A percentile compares a stretch with the other conserved stretches of the same genome.
Evolutionary conservation across 2,329 filamentous ascomycete genomes (phyloP).

Genomic region (Penicillium verrucosum): DNA sequence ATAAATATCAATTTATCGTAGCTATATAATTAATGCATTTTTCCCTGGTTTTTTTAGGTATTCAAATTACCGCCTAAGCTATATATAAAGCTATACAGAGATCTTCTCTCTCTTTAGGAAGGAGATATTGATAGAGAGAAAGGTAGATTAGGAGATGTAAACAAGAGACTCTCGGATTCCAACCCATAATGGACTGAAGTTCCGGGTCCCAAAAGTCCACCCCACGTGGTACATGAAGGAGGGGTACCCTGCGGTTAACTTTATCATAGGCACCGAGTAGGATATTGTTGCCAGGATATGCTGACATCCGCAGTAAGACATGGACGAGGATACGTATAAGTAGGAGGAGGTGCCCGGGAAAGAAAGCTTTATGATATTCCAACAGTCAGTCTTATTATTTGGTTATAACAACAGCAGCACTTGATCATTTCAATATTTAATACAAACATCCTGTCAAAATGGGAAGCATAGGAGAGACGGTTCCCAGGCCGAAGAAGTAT

Average conservation of each 20-base stretch:
- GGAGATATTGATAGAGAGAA: too few relatives aligned
- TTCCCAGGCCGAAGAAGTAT: constrained; percentile 4
- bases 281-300: background rate
- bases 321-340: background rate
- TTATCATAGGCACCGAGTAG: background rate
- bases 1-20: too few relatives aligned
- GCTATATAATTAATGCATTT: too few relatives aligned
- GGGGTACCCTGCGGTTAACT: background rate
- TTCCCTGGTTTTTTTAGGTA: too few relatives aligned
- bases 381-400: background rate
- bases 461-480: background rate
- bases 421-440: background rate
- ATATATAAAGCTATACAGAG: too few relatives aligned
- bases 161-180: too few relatives aligned
- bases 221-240: background rate
- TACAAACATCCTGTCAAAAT: background rate
- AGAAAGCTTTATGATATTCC: background rate
- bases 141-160: too few relatives aligned
- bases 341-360: background rate
- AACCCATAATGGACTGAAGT: background rate
- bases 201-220: background rate
- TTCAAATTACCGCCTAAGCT: too few relatives aligned
- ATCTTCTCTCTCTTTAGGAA: too few relatives aligned
- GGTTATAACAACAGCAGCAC: background rate
- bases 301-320: background rate